Conservation (phyloP, 1,284 basidiomycete species). For the Sanguinoderma infundibulare region DNA sequence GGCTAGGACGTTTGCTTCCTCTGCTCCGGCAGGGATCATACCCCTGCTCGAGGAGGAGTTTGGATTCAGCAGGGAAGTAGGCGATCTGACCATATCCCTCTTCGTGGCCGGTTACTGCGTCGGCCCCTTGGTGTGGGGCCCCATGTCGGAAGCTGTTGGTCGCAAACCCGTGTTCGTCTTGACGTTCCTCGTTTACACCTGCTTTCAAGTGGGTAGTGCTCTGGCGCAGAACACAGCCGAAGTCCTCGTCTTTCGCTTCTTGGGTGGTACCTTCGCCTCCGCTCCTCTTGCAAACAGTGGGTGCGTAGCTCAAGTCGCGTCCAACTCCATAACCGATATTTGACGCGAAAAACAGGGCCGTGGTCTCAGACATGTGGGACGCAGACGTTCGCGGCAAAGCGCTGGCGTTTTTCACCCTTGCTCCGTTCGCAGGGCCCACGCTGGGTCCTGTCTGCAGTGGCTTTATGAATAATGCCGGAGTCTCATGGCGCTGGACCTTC, state of each 20-base stretch:
- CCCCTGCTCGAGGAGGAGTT: slow-evolving; percentile 55
- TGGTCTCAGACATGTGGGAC: slow-evolving; percentile 34
- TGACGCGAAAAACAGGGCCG: slow-evolving; percentile 19
- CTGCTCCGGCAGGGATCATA: slow-evolving; percentile 55
- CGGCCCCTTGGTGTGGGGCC: slow-evolving; percentile 69
- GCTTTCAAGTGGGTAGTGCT: slow-evolving; percentile 70
- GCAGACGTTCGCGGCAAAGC: slow-evolving; percentile 32
- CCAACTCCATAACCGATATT: background rate
- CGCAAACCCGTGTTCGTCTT: slow-evolving; percentile 70
- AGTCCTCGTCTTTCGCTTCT: slow-evolving; percentile 68
- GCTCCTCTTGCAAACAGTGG: slow-evolving; percentile 45
- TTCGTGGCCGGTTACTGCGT: slow-evolving; percentile 52
- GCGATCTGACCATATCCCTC: slow-evolving; percentile 42
- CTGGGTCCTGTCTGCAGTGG: slow-evolving; percentile 70
- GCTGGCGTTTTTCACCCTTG: slow-evolving; percentile 37
- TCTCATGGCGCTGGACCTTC: slow-evolving; percentile 77
- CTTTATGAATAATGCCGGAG: slow-evolving; percentile 49
- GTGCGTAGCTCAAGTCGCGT: slow-evolving; percentile 9
- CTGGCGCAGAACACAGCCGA: slow-evolving; percentile 59
- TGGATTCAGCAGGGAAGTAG: slow-evolving; percentile 54
- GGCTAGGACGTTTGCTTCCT: slow-evolving; percentile 65
- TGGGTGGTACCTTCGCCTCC: slow-evolving; percentile 61
- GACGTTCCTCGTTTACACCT: slow-evolving; percentile 33
- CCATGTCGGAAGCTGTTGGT: slow-evolving; percentile 61
- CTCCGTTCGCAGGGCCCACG: slow-evolving; percentile 74